These are phyloP conservation scores for Cladobotryum mycophilum DNA, from an alignment of 2,329 filamentous ascomycete species.

Conservation along the genomic window DNA sequence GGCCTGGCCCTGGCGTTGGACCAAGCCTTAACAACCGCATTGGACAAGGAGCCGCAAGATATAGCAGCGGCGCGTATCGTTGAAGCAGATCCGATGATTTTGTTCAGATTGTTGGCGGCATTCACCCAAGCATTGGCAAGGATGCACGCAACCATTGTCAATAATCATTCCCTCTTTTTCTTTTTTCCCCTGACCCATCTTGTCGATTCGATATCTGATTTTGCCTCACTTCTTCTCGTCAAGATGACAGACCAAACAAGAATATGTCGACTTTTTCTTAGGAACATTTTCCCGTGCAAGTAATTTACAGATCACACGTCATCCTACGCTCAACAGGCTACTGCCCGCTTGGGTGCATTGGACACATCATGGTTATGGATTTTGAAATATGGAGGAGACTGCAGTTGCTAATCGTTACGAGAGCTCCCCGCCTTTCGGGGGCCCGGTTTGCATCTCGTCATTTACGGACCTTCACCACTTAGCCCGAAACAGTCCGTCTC, in stretches of 20 bases:
- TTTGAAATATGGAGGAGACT: constrained; percentile 45
- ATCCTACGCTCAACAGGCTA: constrained; percentile 50
- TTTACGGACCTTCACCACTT: constrained; percentile 16
- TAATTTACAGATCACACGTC: constrained; percentile 50
- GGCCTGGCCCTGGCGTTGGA: constrained; percentile 76
- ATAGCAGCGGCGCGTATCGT: constrained; percentile 52
- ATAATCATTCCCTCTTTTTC: neutral
- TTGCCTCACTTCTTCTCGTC: constrained; percentile 26
- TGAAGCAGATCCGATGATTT: constrained; percentile 24
- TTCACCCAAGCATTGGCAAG: constrained; percentile 7
- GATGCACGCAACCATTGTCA: neutral
- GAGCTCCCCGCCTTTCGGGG: constrained; percentile 9
- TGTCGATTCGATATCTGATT: constrained; percentile 23
- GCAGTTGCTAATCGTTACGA: constrained; percentile 23
- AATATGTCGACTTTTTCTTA: constrained; percentile 42
- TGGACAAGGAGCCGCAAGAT: constrained; percentile 50
- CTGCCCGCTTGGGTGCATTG: constrained; percentile 47
- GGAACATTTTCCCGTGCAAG: constrained; percentile 45
- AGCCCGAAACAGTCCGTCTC: constrained; percentile 5
- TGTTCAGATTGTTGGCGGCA: constrained; percentile 12
- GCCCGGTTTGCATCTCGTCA: constrained; percentile 20
- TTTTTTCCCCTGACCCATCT: constrained; percentile 7
- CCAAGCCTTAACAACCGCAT: constrained; percentile 53
- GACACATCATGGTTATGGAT: constrained; percentile 57
- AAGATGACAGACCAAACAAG: constrained; percentile 33